Conservation (phyloP, 768 basidiomycete species). For the Candolleomyces efflorescens region DNA sequence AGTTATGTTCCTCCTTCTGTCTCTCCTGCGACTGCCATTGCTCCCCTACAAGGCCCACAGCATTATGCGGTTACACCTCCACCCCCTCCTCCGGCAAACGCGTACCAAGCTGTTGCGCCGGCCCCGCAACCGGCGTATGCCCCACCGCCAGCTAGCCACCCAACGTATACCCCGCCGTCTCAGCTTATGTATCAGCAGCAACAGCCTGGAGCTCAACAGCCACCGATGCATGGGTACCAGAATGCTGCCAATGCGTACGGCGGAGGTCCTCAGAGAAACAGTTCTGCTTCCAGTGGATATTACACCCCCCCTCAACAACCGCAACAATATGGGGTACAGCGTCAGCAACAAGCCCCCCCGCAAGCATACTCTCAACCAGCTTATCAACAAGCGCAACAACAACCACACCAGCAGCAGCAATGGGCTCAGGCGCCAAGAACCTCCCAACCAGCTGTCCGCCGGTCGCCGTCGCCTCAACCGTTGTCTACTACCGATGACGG, state of each 20-base stretch:
- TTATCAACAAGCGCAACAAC: constrained; percentile 26
- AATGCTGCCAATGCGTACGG: neutral
- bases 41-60: constrained; percentile 18
- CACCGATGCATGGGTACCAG: neutral
- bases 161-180: constrained; percentile 18
- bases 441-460: constrained; percentile 33
- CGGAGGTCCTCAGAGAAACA: neutral
- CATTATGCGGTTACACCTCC: constrained; percentile 34
- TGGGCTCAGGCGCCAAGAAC: constrained; percentile 11
- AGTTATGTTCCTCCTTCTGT: constrained; percentile 28
- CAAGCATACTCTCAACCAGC: constrained; percentile 8
- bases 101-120: constrained; percentile 35
- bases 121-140: constrained; percentile 26
- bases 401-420: constrained; percentile 20
- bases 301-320: neutral
- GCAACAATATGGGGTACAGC: neutral
- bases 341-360: constrained; percentile 6
- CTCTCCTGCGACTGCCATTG: constrained; percentile 29
- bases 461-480: constrained; percentile 38
- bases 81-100: constrained; percentile 22
- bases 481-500: constrained; percentile 76
- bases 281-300: neutral
- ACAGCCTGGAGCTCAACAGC: neutral
- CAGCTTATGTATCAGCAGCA: constrained; percentile 13
- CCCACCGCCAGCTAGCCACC: constrained; percentile 25